Conservation (phyloP, 2,329 filamentous ascomycete species). For the Epichloe amarillans region DNA sequence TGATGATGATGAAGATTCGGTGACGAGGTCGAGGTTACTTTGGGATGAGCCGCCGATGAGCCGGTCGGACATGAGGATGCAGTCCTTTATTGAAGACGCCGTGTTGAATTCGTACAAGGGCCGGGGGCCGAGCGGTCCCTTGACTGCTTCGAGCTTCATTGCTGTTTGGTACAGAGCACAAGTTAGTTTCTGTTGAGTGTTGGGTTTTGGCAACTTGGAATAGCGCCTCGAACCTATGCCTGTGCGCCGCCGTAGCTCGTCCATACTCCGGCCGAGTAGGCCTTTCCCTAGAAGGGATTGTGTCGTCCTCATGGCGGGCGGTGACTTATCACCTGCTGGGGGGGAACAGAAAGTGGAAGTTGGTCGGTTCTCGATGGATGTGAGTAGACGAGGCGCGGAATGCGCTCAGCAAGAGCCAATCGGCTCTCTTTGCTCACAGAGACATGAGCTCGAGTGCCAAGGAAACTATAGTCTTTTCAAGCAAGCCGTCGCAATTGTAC, state of each 20-base stretch:
- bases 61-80: constrained; percentile 73
- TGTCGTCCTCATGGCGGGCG: constrained; percentile 34
- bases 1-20: constrained; percentile 11
- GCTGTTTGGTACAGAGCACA: constrained; percentile 28
- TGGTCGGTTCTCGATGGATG: neutral
- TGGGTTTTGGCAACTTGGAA: neutral
- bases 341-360: neutral
- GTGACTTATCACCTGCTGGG: neutral
- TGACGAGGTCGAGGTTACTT: constrained; percentile 53
- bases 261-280: constrained; percentile 44
- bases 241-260: constrained; percentile 45
- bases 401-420: constrained; percentile 11
- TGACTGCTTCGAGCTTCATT: constrained; percentile 55
- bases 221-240: constrained; percentile 31
- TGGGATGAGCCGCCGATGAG: constrained; percentile 80
- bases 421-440: constrained; percentile 15
- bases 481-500: too few species aligned
- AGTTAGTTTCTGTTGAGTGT: neutral
- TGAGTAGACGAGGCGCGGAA: neutral
- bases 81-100: constrained; percentile 31
- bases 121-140: constrained; percentile 47
- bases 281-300: constrained; percentile 32
- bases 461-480: too few species aligned
- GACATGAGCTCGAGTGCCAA: too few species aligned
- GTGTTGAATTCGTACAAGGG: constrained; percentile 50